phyloP scores from a whole-genome alignment of 352 stramenopile genomes.

The Phytophthora sp. region DNA sequence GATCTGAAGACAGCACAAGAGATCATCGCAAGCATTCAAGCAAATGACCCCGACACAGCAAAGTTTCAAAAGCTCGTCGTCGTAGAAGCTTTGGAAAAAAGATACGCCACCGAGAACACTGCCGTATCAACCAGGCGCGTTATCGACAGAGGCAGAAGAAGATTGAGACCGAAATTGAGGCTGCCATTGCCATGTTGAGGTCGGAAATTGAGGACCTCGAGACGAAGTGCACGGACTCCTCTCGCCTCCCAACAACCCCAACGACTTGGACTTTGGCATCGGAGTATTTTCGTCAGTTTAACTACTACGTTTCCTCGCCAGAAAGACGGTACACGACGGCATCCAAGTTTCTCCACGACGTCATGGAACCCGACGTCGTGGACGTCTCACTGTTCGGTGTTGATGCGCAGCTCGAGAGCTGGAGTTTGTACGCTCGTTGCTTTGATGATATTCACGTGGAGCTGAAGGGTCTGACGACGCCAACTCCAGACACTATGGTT shows the following conservation, averaged over 20 bases:
- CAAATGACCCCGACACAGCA: not conserved
- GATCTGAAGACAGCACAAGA: conserved; percentile 10
- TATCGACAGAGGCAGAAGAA: conserved; percentile 14
- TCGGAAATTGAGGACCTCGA: conserved; percentile 6
- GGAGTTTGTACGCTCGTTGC: not conserved
- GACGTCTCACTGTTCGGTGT: not conserved
- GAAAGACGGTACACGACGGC: not conserved
- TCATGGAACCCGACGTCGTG: conserved; percentile 1
- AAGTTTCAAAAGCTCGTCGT: conserved; percentile 9
- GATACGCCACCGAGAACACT: conserved; percentile 13
- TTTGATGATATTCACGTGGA: conserved; percentile 7
- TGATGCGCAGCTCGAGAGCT: conserved; percentile 3
- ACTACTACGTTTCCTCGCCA: conserved; percentile 7
- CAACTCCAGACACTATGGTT: not conserved
- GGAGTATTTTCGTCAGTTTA: conserved; percentile 19
- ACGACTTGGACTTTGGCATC: conserved; percentile 3
- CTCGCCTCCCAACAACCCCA: not conserved
- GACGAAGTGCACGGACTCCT: not conserved
- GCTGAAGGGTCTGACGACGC: not conserved
- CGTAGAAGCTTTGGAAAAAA: conserved; percentile 18
- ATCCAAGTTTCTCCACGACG: not conserved
- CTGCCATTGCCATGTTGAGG: not conserved
- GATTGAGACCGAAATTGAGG: not conserved
- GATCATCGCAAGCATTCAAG: conserved; percentile 12
- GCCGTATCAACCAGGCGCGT: conserved; percentile 9